Base-by-base conservation (phyloP, 441 rosid genomes). In the Populus trichocarpa region DNA sequence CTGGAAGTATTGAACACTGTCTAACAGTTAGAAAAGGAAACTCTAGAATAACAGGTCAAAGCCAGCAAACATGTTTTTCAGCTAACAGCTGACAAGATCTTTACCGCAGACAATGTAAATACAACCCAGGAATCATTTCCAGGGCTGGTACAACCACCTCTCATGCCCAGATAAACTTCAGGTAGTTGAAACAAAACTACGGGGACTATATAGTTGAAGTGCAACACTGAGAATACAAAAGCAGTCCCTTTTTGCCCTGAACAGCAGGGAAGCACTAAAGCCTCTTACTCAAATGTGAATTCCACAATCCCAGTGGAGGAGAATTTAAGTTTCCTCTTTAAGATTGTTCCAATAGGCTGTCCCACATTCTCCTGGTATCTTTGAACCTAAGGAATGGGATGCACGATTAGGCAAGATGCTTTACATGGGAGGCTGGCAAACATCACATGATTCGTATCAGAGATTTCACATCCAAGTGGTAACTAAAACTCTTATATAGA, bases 261-360 rank as follows among this genome's bases (percentile, higher is more conserved):
- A 38, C 23, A 38, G n/a, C 36, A 65, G 35, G 53, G 38, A 28
- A 69, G 68, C 28, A 71, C 40, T 67, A 85, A 83, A 35, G 87
- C 89, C 74, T 88, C 89, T 85, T 85, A 87, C 89, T 85, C 86
- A 88, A 88, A 88, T 88, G 89, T 83, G 89, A 79, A 83, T 86
- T 88, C 88, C 89, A 86, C 67, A 79, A 70, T 77, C 73, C 67
- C 50, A 70, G 35, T 63, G 28, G 16, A 38, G 36, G 69, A 64
- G n/a, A 68, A 67, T 33, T 68, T 10, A 20, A 42, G 67, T 42
- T 33, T 33, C 71, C 61, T 57, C 53, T 53, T 72, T 13, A 68
- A 67, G 59, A 69, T 26, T 28, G 69, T 69, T 63, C 33, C 9
- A 67, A 46, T 5, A 36, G 42, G 16, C 23, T 68, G 32, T 33